phyloP scores from a whole-genome alignment of 2,329 filamentous ascomycete genomes.

The Talaromyces sp. region DNA sequence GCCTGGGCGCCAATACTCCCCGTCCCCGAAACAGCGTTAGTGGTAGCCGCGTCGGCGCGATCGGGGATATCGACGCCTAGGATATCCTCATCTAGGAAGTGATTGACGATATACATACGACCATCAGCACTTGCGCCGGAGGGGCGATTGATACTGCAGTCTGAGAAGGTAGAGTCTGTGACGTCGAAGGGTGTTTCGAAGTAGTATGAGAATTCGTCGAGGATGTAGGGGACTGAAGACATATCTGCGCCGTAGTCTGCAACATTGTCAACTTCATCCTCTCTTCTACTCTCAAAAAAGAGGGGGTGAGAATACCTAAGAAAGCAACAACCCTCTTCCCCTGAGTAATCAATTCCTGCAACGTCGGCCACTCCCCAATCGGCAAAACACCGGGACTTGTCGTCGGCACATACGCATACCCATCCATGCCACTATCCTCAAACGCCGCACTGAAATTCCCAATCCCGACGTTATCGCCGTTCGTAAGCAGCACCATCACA shows the following conservation, averaged over 20 bases:
- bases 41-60: slow-evolving; percentile 32
- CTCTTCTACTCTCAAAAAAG: not conserved
- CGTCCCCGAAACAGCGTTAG: slow-evolving; percentile 40
- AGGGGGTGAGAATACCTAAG: slow-evolving; percentile 37
- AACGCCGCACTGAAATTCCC: slow-evolving; percentile 32
- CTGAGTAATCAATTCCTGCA: slow-evolving; percentile 37
- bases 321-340: slow-evolving; percentile 44
- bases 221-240: slow-evolving; percentile 37
- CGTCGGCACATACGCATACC: slow-evolving; percentile 35
- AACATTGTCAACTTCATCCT: not conserved
- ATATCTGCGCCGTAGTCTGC: slow-evolving; percentile 40
- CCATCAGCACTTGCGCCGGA: slow-evolving; percentile 32
- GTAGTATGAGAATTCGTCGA: slow-evolving; percentile 41
- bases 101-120: slow-evolving; percentile 47
- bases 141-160: slow-evolving; percentile 44
- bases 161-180: slow-evolving; percentile 36
- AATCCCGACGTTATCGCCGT: slow-evolving; percentile 46
- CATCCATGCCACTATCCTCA: slow-evolving; percentile 25
- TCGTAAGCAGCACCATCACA: slow-evolving; percentile 59
- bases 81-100: slow-evolving; percentile 43
- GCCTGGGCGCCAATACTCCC: slow-evolving; percentile 43
- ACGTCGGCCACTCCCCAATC: slow-evolving; percentile 40
- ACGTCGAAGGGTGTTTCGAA: slow-evolving; percentile 45
- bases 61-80: slow-evolving; percentile 42
- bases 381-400: slow-evolving; percentile 26